Percentiles rank a stretch among this genome's conserved stretches.
These are phyloP conservation scores for Monosporascus sp. DNA, from an alignment of 2,329 filamentous ascomycete species.

Conservation along the genomic window DNA sequence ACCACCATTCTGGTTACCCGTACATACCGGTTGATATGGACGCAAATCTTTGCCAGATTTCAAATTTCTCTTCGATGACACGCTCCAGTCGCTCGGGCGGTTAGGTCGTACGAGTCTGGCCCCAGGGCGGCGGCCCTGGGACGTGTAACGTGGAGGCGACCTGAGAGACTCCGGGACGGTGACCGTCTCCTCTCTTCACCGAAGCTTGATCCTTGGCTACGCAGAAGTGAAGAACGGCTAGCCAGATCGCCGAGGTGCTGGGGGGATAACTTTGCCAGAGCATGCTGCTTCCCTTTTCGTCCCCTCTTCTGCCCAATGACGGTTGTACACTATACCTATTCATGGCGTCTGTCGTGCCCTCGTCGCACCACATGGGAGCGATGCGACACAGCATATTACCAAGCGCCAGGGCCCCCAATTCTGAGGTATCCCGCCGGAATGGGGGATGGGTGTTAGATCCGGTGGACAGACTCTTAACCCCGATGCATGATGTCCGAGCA, in stretches of 20 bases:
- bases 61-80: background rate
- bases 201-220: background rate
- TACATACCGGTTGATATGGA: too few species aligned
- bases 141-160: background rate
- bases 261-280: background rate
- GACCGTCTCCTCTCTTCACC: background rate
- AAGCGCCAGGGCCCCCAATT: conserved; percentile 19
- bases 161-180: background rate
- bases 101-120: background rate
- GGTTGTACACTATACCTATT: conserved; percentile 12
- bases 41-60: too few species aligned
- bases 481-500: conserved; percentile 29
- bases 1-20: background rate
- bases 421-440: conserved; percentile 10
- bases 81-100: background rate
- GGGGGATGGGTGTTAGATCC: conserved; percentile 28
- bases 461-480: conserved; percentile 18
- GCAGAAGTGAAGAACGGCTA: background rate
- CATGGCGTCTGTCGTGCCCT: conserved; percentile 18
- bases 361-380: conserved; percentile 21
- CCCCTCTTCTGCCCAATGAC: conserved; percentile 9
- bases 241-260: background rate
- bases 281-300: conserved; percentile 10
- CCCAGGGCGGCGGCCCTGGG: background rate
- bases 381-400: conserved; percentile 22